Evolutionary conservation across 148 eudicot species (phyloP).

Genomic region (Arctostaphylos glauca): DNA sequence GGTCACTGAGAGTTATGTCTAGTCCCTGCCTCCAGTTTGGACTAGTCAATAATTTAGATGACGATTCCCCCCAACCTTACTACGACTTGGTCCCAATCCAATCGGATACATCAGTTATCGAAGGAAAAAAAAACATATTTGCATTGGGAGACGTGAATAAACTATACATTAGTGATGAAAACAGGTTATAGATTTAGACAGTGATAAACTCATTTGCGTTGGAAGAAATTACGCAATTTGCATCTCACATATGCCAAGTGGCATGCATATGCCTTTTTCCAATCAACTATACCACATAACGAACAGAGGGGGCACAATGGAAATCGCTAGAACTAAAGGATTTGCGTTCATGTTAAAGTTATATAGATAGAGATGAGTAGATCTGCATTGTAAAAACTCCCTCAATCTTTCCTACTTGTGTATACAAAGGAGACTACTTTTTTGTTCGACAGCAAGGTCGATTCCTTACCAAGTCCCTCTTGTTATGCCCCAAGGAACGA

Average conservation of each 20-base stretch:
- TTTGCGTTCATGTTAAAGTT: background rate
- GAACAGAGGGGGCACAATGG: background rate
- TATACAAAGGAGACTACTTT: background rate
- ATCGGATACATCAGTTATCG: too few species aligned
- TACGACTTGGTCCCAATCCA: too few species aligned
- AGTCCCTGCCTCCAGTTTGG: too few species aligned
- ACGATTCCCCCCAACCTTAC: too few species aligned
- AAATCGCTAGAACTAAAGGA: background rate
- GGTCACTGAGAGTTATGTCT: too few species aligned
- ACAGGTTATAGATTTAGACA: background rate
- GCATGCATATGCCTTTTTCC: background rate
- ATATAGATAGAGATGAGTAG: background rate
- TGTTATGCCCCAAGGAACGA: too few species aligned
- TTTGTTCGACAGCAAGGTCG: background rate
- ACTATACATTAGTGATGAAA: background rate
- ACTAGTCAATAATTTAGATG: too few species aligned
- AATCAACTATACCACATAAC: background rate
- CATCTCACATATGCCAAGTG: background rate
- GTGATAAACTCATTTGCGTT: background rate
- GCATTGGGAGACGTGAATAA: background rate
- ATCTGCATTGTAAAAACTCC: background rate
- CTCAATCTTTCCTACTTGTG: background rate
- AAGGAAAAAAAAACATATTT: too few species aligned
- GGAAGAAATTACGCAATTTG: background rate
- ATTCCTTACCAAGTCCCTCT: background rate